These are phyloP conservation scores for Candida sanyaensis DNA, from an alignment of 1,139 yeast species.

Conservation along the genomic window DNA sequence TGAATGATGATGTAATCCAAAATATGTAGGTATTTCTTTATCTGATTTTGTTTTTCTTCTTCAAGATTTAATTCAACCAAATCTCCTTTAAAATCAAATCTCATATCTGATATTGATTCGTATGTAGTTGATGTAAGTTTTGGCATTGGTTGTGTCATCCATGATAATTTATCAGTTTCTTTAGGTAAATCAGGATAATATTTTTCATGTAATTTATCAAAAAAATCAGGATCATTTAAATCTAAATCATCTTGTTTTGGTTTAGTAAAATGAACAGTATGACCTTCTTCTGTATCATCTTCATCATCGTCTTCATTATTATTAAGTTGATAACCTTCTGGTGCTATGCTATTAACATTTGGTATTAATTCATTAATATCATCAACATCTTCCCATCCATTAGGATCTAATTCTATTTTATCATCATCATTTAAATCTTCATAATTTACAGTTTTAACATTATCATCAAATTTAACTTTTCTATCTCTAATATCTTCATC, in stretches of 20 bases:
- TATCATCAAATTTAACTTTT: constrained; percentile 16
- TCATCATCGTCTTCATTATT: constrained; percentile 38
- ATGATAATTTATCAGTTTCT: constrained; percentile 78
- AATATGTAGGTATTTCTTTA: constrained; percentile 45
- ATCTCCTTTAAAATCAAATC: constrained; percentile 89
- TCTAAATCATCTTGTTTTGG: constrained; percentile 50
- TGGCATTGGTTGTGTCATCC: constrained; percentile 80
- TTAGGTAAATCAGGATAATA: constrained; percentile 88
- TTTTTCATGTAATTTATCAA: constrained; percentile 76
- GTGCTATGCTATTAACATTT: constrained; percentile 33
- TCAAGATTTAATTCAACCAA: constrained; percentile 45
- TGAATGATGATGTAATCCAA: constrained; percentile 91
- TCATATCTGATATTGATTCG: constrained; percentile 64
- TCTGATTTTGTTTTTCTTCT: constrained; percentile 5
- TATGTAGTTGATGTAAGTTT: constrained; percentile 47
- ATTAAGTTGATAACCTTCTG: constrained; percentile 46
- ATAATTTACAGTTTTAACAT: constrained; percentile 42
- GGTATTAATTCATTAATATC: constrained; percentile 35
- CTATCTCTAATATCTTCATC: constrained; percentile 14
- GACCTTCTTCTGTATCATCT: constrained; percentile 22
- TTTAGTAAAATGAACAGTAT: constrained; percentile 62
- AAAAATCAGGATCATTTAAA: constrained; percentile 73
- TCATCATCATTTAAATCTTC: constrained; percentile 31
- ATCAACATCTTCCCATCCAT: constrained; percentile 45
- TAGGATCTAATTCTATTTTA: constrained; percentile 31